Conservation (phyloP, 768 basidiomycete species). For the Lactarius indigo region DNA sequence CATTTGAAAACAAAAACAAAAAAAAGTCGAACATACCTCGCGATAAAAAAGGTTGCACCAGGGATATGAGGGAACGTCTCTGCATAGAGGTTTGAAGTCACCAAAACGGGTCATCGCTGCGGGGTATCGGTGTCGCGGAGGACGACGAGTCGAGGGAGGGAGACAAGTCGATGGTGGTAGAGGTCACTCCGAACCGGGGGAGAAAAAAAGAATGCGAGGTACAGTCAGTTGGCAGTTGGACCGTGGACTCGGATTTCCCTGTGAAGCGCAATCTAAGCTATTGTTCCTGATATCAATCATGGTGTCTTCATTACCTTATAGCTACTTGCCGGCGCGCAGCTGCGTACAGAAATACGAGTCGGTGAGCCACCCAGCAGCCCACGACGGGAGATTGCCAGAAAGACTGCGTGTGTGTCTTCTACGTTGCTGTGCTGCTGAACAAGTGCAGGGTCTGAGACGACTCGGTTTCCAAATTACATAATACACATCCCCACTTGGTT, state of each 20-base stretch:
- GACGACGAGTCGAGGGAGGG: neutral
- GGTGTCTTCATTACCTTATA: neutral
- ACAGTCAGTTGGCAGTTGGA: neutral
- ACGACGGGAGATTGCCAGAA: neutral
- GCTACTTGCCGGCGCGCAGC: neutral
- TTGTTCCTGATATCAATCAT: neutral
- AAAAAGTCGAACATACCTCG: conserved; percentile 50
- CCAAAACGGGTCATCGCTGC: conserved; percentile 59
- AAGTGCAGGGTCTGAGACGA: neutral
- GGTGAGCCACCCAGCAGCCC: neutral
- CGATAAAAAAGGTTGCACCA: conserved; percentile 96
- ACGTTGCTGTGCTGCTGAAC: neutral
- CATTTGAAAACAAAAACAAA: conserved; percentile 17
- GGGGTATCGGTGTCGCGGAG: conserved; percentile 5
- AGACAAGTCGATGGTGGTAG: neutral
- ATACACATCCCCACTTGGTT: neutral
- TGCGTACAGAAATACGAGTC: neutral
- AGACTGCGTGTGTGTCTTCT: neutral
- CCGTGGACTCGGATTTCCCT: conserved; percentile 1
- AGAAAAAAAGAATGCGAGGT: neutral
- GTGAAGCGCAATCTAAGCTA: neutral
- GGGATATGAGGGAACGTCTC: conserved; percentile 70
- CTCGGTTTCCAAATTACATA: neutral
- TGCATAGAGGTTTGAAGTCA: conserved; percentile 67
- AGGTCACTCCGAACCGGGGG: neutral